These are phyloP conservation scores for Cucumis melo DNA, from an alignment of 306 rosid genomes.

Conservation along the genomic window DNA sequence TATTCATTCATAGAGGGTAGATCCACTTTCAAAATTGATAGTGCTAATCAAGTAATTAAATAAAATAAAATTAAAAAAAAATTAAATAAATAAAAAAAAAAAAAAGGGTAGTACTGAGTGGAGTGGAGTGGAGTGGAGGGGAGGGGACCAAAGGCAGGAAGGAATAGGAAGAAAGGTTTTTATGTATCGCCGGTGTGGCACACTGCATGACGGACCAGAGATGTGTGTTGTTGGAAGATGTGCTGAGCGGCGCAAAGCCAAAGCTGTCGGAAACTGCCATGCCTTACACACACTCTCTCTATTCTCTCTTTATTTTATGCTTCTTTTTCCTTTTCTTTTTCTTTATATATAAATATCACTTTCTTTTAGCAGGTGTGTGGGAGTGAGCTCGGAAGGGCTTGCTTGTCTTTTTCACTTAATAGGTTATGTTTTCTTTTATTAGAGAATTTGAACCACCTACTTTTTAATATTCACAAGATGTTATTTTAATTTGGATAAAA, in stretches of 20 bases:
- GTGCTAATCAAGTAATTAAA: neutral
- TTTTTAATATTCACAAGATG: too few relatives aligned
- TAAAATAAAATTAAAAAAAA: neutral
- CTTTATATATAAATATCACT: neutral
- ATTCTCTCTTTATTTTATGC: neutral
- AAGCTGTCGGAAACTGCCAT: constrained; percentile 11
- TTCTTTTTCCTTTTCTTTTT: neutral
- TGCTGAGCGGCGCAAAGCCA: constrained; percentile 7
- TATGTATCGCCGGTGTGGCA: neutral
- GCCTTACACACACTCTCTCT: neutral
- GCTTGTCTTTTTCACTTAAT: too few relatives aligned
- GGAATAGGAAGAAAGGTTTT: too few relatives aligned
- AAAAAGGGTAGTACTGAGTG: neutral
- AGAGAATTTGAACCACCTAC: too few relatives aligned
- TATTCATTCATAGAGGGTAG: neutral
- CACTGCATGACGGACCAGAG: constrained; percentile 1
- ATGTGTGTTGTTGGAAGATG: neutral
- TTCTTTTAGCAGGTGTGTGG: neutral
- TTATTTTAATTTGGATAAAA: too few relatives aligned
- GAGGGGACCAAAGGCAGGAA: neutral
- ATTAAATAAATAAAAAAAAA: neutral
- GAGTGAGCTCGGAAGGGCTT: neutral
- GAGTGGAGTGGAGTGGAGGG: neutral
- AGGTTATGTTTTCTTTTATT: too few relatives aligned
- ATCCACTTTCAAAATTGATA: neutral